A percentile compares a stretch with the other conserved stretches of the same genome.
These are phyloP conservation scores for Forsythia viridissima DNA, from an alignment of 257 asterid genomes.

Conservation along the genomic window DNA sequence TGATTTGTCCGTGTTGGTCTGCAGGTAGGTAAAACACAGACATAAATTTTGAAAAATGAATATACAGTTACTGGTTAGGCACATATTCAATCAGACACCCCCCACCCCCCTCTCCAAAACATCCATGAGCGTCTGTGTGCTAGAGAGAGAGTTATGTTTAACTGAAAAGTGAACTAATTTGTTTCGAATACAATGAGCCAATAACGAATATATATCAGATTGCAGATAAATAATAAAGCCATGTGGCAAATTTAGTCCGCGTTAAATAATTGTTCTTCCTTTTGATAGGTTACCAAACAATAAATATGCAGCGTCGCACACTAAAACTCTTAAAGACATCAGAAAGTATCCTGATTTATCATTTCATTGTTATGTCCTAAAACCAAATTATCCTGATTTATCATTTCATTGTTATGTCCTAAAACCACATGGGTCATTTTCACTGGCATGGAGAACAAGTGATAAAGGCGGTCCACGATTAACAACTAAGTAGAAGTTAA, in stretches of 20 bases:
- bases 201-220: not conserved
- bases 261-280: not conserved
- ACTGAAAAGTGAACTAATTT: no score
- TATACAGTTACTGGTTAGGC: not conserved
- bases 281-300: no score
- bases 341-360: not conserved
- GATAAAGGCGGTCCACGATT: not conserved
- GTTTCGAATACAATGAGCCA: not conserved
- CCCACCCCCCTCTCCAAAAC: no score
- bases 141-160: no score
- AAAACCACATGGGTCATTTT: not conserved
- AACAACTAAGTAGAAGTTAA: not conserved
- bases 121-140: no score
- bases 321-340: not conserved
- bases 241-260: not conserved
- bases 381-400: no score
- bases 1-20: not conserved
- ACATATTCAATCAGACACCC: not conserved
- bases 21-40: not conserved
- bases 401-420: not conserved
- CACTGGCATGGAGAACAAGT: not conserved
- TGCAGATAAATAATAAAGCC: not conserved
- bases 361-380: not conserved
- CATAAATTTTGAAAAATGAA: not conserved
- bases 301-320: not conserved